Base-by-base conservation (phyloP, 345 rosid genomes). In the Garcia nutans region DNA sequence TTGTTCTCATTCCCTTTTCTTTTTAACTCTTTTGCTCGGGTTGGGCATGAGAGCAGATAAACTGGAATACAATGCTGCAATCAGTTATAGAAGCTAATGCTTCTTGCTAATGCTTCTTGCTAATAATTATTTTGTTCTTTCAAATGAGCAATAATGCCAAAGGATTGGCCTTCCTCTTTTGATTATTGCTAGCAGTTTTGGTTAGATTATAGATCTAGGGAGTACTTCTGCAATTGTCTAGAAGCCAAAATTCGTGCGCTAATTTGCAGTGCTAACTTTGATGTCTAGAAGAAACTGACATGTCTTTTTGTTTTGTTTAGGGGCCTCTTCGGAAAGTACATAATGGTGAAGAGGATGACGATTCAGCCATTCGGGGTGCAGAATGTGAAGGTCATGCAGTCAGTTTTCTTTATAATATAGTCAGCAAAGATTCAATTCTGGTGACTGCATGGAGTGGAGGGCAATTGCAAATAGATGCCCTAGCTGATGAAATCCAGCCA, bases 361-460 rank as follows among this genome's bases (percentile, higher is more conserved):
- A 83, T 78, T 67, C 80, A 16, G 82, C 93, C 72, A 85, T 84
- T 76, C 70, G 84, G 70, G 92, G 83, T 65, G 80, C 88, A 71
- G 91, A 85, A 85, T 90, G 91, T 79, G 93, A 93, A 88, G 96
- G 99, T 67, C 87, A 87, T 65, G 96, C 99, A 15, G 86, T 89
- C 76, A 83, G 92, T 84, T 84, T 96, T 78, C 88, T 93, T 71
- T 96, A 92, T 80, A 89, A 89, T 76, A 74, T 89, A 69, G 89
- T 91, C 74, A 84, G 97, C 91, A 96, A 91, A 85, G 99, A 96
- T 80, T 89, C 97, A 12, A 80, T 96, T 81, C 81, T 96, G 82
- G 97, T 93, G 77, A 93, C 95, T 69, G 97, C 97, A 72, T 93
- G 98, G 99, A 92, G 93, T 87, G 92, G 90, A 75, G 98, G 99